Evolutionary conservation across 345 rosid genomes (phyloP).

Genomic region (Melaleuca quinquenervia): DNA sequence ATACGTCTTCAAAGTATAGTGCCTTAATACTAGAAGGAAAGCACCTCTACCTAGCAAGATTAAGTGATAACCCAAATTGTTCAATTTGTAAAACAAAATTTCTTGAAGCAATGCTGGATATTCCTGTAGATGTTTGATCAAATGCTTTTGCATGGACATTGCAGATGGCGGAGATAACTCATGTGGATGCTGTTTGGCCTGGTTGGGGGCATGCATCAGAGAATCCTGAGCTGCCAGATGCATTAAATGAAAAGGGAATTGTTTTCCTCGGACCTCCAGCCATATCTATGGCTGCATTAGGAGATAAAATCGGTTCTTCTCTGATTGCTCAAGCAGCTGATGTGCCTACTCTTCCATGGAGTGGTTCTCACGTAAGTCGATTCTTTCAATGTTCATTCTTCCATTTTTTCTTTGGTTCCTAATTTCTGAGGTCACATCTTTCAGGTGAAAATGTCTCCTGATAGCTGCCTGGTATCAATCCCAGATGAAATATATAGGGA

Average conservation of each 20-base stretch:
- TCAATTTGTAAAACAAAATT: not conserved
- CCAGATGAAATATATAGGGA: constrained; percentile 83
- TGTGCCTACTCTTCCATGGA: constrained; percentile 99
- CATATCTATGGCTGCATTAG: constrained; percentile 87
- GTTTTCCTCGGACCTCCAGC: constrained; percentile 94
- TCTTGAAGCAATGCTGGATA: not conserved
- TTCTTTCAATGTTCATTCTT: not conserved
- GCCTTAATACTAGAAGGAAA: not conserved
- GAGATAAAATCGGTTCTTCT: constrained; percentile 98
- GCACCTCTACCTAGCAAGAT: not conserved
- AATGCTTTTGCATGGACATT: not conserved
- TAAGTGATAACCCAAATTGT: not conserved
- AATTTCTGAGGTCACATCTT: constrained; percentile 3
- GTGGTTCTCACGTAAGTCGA: constrained; percentile 84
- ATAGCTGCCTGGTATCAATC: constrained; percentile 68
- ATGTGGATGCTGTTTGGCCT: constrained; percentile 99
- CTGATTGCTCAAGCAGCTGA: constrained; percentile 99
- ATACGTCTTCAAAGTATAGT: not conserved
- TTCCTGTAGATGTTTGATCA: not conserved
- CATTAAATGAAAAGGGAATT: constrained; percentile 69
- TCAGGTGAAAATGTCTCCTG: constrained; percentile 77
- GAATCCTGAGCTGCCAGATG: constrained; percentile 96
- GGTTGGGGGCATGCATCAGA: constrained; percentile 99
- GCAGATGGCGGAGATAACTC: constrained; percentile 97
- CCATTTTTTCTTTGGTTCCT: not conserved